phyloP scores from a whole-genome alignment of 1,139 yeast genomes.

The Blastobotrys elegans region DNA sequence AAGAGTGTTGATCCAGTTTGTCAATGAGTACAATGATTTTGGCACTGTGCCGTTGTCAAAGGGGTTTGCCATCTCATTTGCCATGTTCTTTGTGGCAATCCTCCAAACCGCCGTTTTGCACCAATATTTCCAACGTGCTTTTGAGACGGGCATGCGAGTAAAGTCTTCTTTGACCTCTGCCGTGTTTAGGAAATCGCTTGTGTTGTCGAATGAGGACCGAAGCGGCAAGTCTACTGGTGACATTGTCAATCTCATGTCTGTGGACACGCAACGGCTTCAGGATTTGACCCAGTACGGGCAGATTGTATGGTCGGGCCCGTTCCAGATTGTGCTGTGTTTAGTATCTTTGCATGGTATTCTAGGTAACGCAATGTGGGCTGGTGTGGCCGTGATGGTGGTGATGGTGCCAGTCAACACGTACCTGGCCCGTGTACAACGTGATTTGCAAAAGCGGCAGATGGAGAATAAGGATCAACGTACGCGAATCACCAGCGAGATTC shows the following conservation, averaged over 20 bases:
- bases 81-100: constrained; percentile 80
- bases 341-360: constrained; percentile 66
- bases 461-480: constrained; percentile 64
- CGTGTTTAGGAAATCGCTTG: constrained; percentile 74
- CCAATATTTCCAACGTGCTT: constrained; percentile 86
- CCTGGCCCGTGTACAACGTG: constrained; percentile 69
- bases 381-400: constrained; percentile 74
- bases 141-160: constrained; percentile 86
- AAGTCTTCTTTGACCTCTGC: constrained; percentile 75
- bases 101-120: constrained; percentile 82
- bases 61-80: constrained; percentile 77
- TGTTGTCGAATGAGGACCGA: constrained; percentile 78
- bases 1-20: constrained; percentile 71
- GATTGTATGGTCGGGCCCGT: constrained; percentile 94
- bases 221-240: constrained; percentile 88
- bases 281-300: constrained; percentile 85
- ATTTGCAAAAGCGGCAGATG: constrained; percentile 72
- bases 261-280: constrained; percentile 90
- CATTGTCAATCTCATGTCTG: constrained; percentile 94
- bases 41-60: constrained; percentile 56
- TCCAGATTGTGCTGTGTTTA: constrained; percentile 80
- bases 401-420: constrained; percentile 82
- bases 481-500: constrained; percentile 74
- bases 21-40: constrained; percentile 55
- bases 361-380: constrained; percentile 97